Evolutionary conservation across 2,329 filamentous ascomycete species (phyloP), one percentile per base, ranked within the genome.

Genomic region (Madurella mycetomatis): DNA sequence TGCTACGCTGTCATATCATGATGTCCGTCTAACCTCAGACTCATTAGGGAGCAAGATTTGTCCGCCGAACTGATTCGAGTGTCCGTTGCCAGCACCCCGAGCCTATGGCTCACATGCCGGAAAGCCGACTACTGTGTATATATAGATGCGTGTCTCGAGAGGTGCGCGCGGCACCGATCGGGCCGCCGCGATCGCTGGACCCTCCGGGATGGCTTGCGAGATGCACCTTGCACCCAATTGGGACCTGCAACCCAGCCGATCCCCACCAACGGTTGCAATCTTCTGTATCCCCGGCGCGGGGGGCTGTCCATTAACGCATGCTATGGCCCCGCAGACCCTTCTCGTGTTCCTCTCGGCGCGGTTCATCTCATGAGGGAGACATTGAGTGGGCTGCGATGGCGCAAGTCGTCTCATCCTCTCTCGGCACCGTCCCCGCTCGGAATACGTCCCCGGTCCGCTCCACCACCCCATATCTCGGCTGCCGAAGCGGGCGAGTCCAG

Each of bases 361-460:
- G 34, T 9, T 15, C 34, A 37, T 15, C 13, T 37, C 4, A 37
- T 15, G 11, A 37, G 34, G 13, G 11, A 37, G 11, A 4, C 34
- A 37, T 37, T 37, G 13, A n/a, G 16, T 47, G 13, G 7, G 3
- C 7, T 25, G 25, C 25, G 25, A 25, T 25, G 25, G 25, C 25
- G 25, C 25, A 25, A 34, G 17, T 5, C 49, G 43, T 39, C 18
- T 55, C 49, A 19, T 45, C 55, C 49, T 41, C 42, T 47, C 7
- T 57, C 55, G 52, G 57, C 39, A 19, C 54, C 47, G 44, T 52
- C 56, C 55, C 54, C 51, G 47, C 58, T 56, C 59, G 59, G 59
- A 56, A 57, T 41, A 55, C 15, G 41, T 57, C 51, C 55, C 60
- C 53, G 56, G 60, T 47, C 59, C 62, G 53, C 55, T 57, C 47